Percentiles rank a stretch among this genome's conserved stretches.
Evolutionary conservation across 164 flowering plant species (phyloP).

Genomic region (Chimonanthus salicifolius): DNA sequence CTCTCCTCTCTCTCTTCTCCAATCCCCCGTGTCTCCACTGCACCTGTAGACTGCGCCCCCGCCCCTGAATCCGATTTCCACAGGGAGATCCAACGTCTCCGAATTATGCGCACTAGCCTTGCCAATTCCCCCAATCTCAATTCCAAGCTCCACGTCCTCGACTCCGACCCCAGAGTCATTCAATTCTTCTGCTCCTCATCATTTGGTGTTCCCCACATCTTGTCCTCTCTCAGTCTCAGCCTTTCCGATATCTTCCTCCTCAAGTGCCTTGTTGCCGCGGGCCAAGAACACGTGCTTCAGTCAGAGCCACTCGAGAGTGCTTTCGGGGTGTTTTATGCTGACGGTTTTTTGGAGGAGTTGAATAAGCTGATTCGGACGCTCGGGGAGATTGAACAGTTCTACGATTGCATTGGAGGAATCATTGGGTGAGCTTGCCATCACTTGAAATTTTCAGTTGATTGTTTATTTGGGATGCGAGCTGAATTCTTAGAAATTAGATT

Average conservation of each 20-base stretch:
- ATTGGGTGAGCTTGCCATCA: constrained; percentile 51
- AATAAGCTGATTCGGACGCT: constrained; percentile 50
- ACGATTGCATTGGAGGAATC: constrained; percentile 93
- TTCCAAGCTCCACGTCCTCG: constrained; percentile 32
- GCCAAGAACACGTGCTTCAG: constrained; percentile 74
- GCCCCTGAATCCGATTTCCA: constrained; percentile 46
- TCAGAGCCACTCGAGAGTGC: constrained; percentile 45
- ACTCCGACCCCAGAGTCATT: constrained; percentile 45
- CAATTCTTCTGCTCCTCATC: constrained; percentile 25
- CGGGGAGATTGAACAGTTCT: constrained; percentile 62
- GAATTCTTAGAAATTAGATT: no score
- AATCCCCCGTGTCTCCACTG: constrained; percentile 52
- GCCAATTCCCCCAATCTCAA: constrained; percentile 13
- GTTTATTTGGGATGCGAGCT: no score
- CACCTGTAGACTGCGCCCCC: constrained; percentile 51
- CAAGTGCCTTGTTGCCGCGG: constrained; percentile 80
- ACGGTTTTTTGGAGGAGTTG: constrained; percentile 26
- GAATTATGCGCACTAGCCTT: constrained; percentile 33
- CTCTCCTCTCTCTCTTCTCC: constrained; percentile 10
- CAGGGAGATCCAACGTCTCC: constrained; percentile 48
- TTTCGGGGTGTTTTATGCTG: constrained; percentile 34
- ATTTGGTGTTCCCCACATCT: constrained; percentile 27
- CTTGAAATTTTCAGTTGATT: no score
- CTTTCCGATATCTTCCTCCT: constrained; percentile 44
- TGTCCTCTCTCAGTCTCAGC: constrained; percentile 24